These are phyloP conservation scores for Colletotrichum sp. DNA, from an alignment of 2,329 filamentous ascomycete species.

Conservation along the genomic window DNA sequence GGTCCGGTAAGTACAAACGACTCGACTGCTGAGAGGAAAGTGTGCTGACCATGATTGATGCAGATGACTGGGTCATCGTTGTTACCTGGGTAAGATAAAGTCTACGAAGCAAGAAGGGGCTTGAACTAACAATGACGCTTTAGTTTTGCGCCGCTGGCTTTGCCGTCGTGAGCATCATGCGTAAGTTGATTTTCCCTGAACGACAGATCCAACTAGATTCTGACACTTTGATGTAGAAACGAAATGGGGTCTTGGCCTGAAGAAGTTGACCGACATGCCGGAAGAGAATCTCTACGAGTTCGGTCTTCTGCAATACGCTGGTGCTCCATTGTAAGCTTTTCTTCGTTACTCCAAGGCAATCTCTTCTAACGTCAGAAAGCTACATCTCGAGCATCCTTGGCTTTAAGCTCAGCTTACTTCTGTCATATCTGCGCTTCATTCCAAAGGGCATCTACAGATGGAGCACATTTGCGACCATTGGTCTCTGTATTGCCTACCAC, in stretches of 20 bases:
- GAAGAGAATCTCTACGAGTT: conserved; percentile 41
- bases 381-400: conserved; percentile 48
- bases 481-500: conserved; percentile 41
- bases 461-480: conserved; percentile 36
- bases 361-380: conserved; percentile 22
- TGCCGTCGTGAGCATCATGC: conserved; percentile 36
- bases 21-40: background rate
- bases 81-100: conserved; percentile 28
- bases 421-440: conserved; percentile 50
- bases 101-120: background rate
- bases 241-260: conserved; percentile 47
- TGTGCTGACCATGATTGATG: background rate
- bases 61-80: conserved; percentile 25
- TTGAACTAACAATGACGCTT: background rate
- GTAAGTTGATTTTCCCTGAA: conserved; percentile 28
- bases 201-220: background rate
- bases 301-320: conserved; percentile 44
- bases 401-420: conserved; percentile 51
- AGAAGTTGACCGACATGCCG: conserved; percentile 39
- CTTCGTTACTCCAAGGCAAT: accelerated
- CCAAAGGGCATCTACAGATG: conserved; percentile 38
- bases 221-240: conserved; percentile 35
- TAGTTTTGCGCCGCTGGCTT: conserved; percentile 39
- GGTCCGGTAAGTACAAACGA: conserved; percentile 28
- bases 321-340: conserved; percentile 42